Conservation (phyloP, 805 yeast genomes). For the Metschnikowia hibisci region DNA sequence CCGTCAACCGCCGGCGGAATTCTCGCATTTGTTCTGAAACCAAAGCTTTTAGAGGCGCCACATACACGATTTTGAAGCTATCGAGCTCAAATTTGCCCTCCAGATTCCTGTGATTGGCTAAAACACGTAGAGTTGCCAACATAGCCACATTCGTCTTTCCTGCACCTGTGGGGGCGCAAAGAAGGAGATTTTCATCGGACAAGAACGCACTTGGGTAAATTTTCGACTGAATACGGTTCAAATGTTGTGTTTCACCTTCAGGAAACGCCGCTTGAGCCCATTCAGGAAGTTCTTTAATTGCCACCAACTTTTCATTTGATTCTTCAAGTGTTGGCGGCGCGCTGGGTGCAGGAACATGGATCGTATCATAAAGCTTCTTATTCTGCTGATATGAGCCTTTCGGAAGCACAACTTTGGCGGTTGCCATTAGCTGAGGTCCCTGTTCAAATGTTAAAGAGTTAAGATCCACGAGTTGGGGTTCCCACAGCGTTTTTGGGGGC, state of each 20-base stretch:
- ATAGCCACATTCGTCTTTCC: constrained; percentile 98
- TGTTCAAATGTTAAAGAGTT: constrained; percentile 64
- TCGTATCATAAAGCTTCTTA: constrained; percentile 76
- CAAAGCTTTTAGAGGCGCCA: constrained; percentile 91
- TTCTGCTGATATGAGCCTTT: constrained; percentile 76
- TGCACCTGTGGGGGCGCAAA: constrained; percentile 99
- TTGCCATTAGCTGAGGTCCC: constrained; percentile 66
- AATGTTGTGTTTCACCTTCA: constrained; percentile 52
- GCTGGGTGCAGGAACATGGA: constrained; percentile 84
- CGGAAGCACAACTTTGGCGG: constrained; percentile 69
- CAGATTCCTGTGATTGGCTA: constrained; percentile 47
- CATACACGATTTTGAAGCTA: constrained; percentile 74
- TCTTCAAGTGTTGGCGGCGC: constrained; percentile 37
- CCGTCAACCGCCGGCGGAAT: constrained; percentile 61
- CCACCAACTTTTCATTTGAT: constrained; percentile 43
- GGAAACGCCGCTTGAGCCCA: constrained; percentile 85
- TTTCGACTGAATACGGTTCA: constrained; percentile 81
- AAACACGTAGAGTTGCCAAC: constrained; percentile 64
- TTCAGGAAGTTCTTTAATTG: constrained; percentile 61
- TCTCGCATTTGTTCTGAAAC: constrained; percentile 94
- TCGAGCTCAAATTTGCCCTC: constrained; percentile 50
- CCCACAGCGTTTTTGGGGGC: constrained; percentile 17
- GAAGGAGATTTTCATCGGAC: constrained; percentile 63
- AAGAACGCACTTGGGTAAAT: constrained; percentile 77
- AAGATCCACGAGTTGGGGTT: constrained; percentile 59